Evolutionary conservation across 805 yeast genomes (phyloP), one percentile per base, ranked within the genome.

Genomic region (Barnettozyma californica): DNA sequence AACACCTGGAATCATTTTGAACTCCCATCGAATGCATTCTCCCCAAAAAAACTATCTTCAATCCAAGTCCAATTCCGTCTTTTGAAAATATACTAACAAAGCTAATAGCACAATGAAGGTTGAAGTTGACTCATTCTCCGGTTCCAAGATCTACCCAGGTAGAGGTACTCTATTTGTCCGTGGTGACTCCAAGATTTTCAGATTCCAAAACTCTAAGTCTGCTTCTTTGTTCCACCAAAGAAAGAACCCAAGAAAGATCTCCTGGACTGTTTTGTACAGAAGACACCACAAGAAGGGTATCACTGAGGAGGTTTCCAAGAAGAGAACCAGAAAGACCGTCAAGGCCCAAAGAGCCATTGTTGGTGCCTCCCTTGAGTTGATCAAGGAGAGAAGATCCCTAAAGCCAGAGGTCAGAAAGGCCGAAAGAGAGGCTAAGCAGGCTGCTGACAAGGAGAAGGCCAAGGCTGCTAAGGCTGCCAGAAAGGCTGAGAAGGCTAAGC

Each of bases 201-300:
- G 99, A 84, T 94, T 94, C 94, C 95, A 87, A 76, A 83, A 87
- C 75, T 87, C 97, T 66, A 94, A 94, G 80, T 83, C 95, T 71
- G 92, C 96, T 68, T 90, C 98, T 73, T 85, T 94, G 70, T 94
- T 94, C 94, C 83, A 84, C 72, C 99, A 94, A 83, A 90, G 97
- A 86, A 94, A 94, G 95, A 94, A 94, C 91, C 99, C 99, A 80
- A 91, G 99, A 85, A 87, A 97, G 84, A 84, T 94, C 74, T 84
- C 98, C 61, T 94, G 99, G 99, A 94, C 99, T 64, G 97, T 92
- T 70, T 83, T 94, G 69, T 94, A 80, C 92, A 92, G 99, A 85
- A 88, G 96, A 80, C 97, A 92, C 81, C 98, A 94, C 95, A 90
- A 89, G 87, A 94, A 94, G 82, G 99, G 99, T 81, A 83, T 92